These are phyloP conservation scores for Cyanidium caldarium DNA, from an alignment of 23 red algal species.

Conservation along the genomic window DNA sequence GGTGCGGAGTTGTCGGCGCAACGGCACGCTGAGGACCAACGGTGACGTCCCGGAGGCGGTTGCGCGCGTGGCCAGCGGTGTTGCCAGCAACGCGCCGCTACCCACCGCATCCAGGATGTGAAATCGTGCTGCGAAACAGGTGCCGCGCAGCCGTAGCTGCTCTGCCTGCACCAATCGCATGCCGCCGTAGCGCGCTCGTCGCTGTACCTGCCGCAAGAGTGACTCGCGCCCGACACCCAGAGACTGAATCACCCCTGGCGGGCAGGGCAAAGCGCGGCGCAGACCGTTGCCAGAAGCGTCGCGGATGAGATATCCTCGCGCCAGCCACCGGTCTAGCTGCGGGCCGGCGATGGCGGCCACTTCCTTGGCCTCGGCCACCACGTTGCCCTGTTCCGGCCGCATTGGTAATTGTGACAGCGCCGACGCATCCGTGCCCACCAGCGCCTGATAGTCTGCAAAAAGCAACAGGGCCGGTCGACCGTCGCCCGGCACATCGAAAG, in stretches of 20 bases:
- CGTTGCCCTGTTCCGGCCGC: no score
- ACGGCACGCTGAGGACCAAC: no score
- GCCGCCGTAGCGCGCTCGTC: background rate
- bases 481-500: no score
- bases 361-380: no score
- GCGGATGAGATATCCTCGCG: no score
- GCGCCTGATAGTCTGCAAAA: background rate
- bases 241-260: background rate
- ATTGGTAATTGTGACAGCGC: no score
- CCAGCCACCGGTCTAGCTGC: no score
- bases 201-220: background rate
- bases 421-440: no score
- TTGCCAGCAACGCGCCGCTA: background rate
- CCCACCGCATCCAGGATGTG: conserved; percentile 1
- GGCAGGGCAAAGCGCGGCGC: background rate
- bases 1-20: no score
- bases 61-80: no score
- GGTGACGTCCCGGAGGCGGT: no score
- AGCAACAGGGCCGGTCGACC: background rate
- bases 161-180: background rate
- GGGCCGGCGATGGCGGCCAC: no score
- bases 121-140: background rate
- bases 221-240: background rate
- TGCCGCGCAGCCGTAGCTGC: background rate
- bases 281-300: background rate